Percentiles rank a stretch among this genome's conserved stretches.
phyloP scores from a whole-genome alignment of 2,329 filamentous ascomycete species.

The Penicillium sp. region DNA sequence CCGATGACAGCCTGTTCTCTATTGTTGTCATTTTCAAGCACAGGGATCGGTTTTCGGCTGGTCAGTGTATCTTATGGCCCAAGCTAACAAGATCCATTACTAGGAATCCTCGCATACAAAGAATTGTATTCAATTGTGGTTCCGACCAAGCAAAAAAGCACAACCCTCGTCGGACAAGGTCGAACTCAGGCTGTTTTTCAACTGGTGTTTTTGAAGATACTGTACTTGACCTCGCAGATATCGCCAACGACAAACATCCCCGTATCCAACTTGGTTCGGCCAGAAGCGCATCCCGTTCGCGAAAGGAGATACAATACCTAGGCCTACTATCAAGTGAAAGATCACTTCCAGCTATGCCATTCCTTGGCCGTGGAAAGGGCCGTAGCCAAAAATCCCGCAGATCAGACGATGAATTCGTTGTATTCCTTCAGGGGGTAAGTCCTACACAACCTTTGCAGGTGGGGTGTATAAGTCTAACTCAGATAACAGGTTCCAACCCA shows the following conservation, averaged over 20 bases:
- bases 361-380: conserved; percentile 37
- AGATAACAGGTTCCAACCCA: conserved; percentile 43
- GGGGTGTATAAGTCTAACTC: background rate
- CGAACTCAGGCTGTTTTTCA: conserved; percentile 19
- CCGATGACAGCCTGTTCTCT: background rate
- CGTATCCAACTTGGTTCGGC: background rate
- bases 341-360: conserved; percentile 32
- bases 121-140: conserved; percentile 11
- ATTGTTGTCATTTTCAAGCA: background rate
- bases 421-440: conserved; percentile 49
- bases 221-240: background rate
- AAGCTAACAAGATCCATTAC: conserved; percentile 1
- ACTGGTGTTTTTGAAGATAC: conserved; percentile 5
- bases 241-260: background rate
- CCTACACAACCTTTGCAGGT: too few relatives aligned
- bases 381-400: conserved; percentile 35
- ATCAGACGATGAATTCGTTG: conserved; percentile 49
- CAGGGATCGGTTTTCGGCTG: background rate
- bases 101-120: background rate
- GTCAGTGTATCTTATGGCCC: conserved; percentile 3
- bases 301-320: background rate
- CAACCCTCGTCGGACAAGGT: conserved; percentile 15
- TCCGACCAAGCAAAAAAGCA: conserved; percentile 8
- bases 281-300: background rate
- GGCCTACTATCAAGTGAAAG: background rate